Conservation (phyloP, 208 protist genomes). For the Leishmania turanica region DNA sequence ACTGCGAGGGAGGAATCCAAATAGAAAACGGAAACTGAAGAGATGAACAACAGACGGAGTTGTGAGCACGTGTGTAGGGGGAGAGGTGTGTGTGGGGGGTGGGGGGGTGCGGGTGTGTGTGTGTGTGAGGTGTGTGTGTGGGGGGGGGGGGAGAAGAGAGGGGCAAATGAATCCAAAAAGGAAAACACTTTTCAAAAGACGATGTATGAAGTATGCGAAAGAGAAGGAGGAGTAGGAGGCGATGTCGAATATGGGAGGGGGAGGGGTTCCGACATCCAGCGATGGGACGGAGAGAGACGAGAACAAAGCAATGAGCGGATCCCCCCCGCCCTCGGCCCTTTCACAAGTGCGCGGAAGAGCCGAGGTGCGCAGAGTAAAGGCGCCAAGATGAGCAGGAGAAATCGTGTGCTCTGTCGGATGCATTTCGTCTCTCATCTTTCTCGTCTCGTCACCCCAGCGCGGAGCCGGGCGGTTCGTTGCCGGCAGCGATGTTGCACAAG, state of each 20-base stretch:
- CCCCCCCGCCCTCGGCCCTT: too few relatives aligned
- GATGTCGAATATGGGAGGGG: neutral
- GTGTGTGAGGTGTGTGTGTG: too few relatives aligned
- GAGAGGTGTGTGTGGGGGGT: too few relatives aligned
- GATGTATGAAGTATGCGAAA: neutral
- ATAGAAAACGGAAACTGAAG: neutral
- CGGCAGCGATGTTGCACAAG: too few relatives aligned
- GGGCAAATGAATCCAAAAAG: neutral
- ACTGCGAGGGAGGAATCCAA: neutral
- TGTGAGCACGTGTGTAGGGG: neutral
- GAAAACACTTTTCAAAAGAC: slow-evolving; percentile 1
- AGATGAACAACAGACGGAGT: neutral
- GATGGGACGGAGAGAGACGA: neutral
- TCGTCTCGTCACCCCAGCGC: too few relatives aligned
- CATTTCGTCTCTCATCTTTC: too few relatives aligned
- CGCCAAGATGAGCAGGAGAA: too few relatives aligned
- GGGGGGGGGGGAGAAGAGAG: neutral
- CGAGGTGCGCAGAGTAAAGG: too few relatives aligned
- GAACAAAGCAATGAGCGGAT: neutral
- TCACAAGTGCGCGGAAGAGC: too few relatives aligned
- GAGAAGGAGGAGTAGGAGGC: neutral
- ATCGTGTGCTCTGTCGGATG: too few relatives aligned
- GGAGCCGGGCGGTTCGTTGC: too few relatives aligned
- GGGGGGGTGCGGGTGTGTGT: too few relatives aligned
- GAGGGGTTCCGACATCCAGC: neutral